Conservation (phyloP, 2,329 filamentous ascomycete genomes). For the Periconia macrospinosa region DNA sequence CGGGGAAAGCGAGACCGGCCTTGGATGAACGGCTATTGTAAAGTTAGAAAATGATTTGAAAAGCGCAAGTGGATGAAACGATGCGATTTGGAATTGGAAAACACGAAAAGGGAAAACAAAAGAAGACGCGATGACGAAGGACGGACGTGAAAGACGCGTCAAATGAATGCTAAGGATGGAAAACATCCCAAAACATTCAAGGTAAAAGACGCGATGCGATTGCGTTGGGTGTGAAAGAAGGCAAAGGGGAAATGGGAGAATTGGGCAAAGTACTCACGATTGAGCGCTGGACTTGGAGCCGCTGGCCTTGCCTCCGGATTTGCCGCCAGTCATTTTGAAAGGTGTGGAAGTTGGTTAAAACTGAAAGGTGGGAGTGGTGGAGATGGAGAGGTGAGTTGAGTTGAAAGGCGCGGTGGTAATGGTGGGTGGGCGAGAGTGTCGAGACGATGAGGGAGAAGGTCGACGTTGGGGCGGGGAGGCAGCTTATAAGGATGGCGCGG, state of each 20-base stretch:
- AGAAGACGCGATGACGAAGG: background rate
- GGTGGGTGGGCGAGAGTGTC: slow-evolving; percentile 35
- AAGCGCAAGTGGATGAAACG: slow-evolving; percentile 1
- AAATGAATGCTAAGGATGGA: slow-evolving; percentile 23
- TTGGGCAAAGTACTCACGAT: slow-evolving; percentile 71
- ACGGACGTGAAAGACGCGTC: slow-evolving; percentile 44
- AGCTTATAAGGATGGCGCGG: slow-evolving; percentile 45
- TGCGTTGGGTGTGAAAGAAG: slow-evolving; percentile 5
- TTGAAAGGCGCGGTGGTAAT: slow-evolving; percentile 19
- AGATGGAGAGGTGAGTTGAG: slow-evolving; percentile 12
- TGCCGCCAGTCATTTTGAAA: slow-evolving; percentile 99
- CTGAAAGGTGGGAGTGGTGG: slow-evolving; percentile 21
- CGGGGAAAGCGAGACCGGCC: slow-evolving; percentile 97
- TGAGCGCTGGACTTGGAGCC: slow-evolving; percentile 95
- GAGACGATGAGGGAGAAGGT: slow-evolving; percentile 44
- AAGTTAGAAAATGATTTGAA: slow-evolving; percentile 13
- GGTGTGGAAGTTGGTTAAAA: slow-evolving; percentile 41
- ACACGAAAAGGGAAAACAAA: slow-evolving; percentile 14
- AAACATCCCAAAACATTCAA: slow-evolving; percentile 18
- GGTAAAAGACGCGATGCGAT: slow-evolving; percentile 1
- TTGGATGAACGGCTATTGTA: slow-evolving; percentile 90
- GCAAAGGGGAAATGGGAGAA: slow-evolving; percentile 13
- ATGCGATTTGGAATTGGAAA: slow-evolving; percentile 19
- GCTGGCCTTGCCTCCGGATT: slow-evolving; percentile 99
- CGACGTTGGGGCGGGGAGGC: slow-evolving; percentile 39